These are phyloP conservation scores for Ceratobasidium papillatum DNA, from an alignment of 1,284 basidiomycete genomes.

Conservation along the genomic window DNA sequence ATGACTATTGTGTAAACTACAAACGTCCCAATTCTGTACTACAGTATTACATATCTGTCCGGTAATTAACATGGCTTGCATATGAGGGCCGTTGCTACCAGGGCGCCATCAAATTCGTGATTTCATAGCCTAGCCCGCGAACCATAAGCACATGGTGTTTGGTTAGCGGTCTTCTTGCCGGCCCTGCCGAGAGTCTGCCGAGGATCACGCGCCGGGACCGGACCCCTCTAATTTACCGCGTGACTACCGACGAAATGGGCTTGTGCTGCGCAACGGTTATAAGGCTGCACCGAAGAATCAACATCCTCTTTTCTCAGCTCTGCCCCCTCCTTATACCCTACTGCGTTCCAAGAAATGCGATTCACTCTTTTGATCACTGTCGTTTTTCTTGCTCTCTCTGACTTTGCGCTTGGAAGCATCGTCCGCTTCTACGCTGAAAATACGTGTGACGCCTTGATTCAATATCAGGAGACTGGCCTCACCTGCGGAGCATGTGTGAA, in stretches of 20 bases:
- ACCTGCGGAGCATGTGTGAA: conserved; percentile 23
- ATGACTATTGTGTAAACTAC: neutral
- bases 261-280: conserved; percentile 11
- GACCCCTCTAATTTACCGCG: conserved; percentile 1
- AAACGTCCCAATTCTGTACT: too few relatives aligned
- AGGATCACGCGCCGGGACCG: neutral
- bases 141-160: neutral
- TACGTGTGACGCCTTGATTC: neutral
- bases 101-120: neutral
- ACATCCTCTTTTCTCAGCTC: neutral
- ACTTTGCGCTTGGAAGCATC: neutral
- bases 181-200: neutral
- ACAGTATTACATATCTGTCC: too few relatives aligned
- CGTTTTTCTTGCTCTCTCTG: neutral
- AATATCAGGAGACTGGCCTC: neutral
- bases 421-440: conserved; percentile 14
- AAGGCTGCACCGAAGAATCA: neutral
- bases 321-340: conserved; percentile 15
- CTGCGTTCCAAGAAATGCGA: conserved; percentile 7
- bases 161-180: neutral
- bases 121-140: neutral
- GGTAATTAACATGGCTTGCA: too few relatives aligned
- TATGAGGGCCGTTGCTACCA: neutral
- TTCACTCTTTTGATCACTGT: conserved; percentile 5
- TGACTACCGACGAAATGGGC: neutral